Evolutionary conservation across 1,284 basidiomycete genomes (phyloP).

Genomic region (Cutaneotrichosporon cyanovorans): DNA sequence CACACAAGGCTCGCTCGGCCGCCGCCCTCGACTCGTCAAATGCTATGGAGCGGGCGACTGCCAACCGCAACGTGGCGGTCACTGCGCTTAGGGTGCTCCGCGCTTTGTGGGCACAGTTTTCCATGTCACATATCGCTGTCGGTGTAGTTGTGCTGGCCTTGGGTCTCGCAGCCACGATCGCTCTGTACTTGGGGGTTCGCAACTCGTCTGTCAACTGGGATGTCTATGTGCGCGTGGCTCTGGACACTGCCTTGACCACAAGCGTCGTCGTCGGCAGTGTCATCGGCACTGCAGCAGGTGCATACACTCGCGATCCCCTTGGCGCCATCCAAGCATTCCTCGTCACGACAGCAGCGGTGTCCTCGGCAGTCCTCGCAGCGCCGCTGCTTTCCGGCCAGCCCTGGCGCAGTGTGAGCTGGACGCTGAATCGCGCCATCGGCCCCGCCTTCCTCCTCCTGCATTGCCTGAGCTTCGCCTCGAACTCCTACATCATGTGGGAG

Average conservation of each 20-base stretch:
- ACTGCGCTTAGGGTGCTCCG: slow-evolving; percentile 65
- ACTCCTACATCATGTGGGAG: slow-evolving; percentile 96
- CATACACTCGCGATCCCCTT: slow-evolving; percentile 45
- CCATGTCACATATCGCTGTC: slow-evolving; percentile 63
- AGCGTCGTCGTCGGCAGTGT: slow-evolving; percentile 21
- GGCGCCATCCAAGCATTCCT: slow-evolving; percentile 46
- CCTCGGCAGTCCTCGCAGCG: slow-evolving; percentile 33
- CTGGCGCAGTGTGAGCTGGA: slow-evolving; percentile 13
- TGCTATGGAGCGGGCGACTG: slow-evolving; percentile 16
- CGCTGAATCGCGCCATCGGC: slow-evolving; percentile 38
- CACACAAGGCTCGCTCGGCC: neutral
- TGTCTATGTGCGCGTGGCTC: slow-evolving; percentile 36
- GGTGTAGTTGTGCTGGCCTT: slow-evolving; percentile 50
- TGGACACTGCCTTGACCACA: slow-evolving; percentile 28
- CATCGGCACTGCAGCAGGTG: slow-evolving; percentile 30
- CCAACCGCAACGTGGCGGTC: slow-evolving; percentile 52
- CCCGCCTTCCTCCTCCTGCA: slow-evolving; percentile 59
- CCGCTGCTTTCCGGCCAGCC: slow-evolving; percentile 14
- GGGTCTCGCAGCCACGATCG: slow-evolving; percentile 36
- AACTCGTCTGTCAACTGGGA: slow-evolving; percentile 39
- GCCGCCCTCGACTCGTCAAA: slow-evolving; percentile 2
- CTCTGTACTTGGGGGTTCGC: slow-evolving; percentile 42
- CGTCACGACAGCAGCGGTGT: slow-evolving; percentile 24
- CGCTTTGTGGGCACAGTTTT: slow-evolving; percentile 91
- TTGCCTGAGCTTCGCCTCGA: slow-evolving; percentile 68